Base-by-base conservation (phyloP, 108 stramenopile species). In the Skeletonema potamos region DNA sequence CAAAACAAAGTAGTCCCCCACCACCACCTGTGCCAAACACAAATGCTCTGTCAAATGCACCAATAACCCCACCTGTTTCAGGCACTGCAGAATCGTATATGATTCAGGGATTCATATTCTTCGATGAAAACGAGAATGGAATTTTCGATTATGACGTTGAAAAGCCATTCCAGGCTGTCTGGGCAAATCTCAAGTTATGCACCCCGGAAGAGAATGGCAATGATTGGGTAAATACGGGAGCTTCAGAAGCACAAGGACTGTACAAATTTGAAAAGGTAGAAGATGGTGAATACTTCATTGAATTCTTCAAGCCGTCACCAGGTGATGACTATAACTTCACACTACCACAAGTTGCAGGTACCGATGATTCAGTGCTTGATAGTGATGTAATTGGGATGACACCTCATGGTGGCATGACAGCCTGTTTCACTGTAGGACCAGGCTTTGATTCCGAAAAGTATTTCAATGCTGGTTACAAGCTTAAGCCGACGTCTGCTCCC, bases 111-210 rank as follows among this genome's bases (percentile, higher is more conserved):
- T 33, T 59, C 0, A 33, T 73, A 33, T 80, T 66, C 66, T 39
- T 73, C 6, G 79, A 80, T 30, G 48, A 66, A n/a, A 54, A 80
- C 26, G 33, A 54, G 17, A 51, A 80, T 54, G 79, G 79, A 11
- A 67, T 69, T 10, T 80, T 32, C 59, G 51, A 73, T 28, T 44
- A 12, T n/a, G 13, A 12, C 9, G n/a, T 0, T 24, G 48, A 80
- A 48, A 13, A 54, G 9, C 54, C 72, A 1, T n/a, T 71, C 13
- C 4, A 34, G 3, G 68, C 44, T n/a, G 37, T 67, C 4, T 80
- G 63, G 37, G 72, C 59, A 9, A 80, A 64, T 59, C 72, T 80
- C 6, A 63, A 56, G 4, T 3, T 27, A 13, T 73, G 66, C 32
- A 22, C 18, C 22, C 6, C 20, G 9, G n/a, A 51, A 10, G 48